phyloP scores from a whole-genome alignment of 768 basidiomycete species.

The Dentipellis sp. region DNA sequence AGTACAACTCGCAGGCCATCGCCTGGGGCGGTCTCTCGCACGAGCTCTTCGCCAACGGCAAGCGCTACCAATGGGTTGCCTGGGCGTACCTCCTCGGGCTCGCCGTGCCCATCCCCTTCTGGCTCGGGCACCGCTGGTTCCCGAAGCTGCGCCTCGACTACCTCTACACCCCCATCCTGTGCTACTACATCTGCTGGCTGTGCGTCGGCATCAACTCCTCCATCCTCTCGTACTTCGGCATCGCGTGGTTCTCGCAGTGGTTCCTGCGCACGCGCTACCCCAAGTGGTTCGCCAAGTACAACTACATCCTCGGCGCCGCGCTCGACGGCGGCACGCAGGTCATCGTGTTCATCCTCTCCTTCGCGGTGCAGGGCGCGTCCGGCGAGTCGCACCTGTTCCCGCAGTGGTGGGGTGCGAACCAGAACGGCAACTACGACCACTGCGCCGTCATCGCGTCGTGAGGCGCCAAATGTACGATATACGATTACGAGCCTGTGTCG shows the following conservation, averaged over 20 bases:
- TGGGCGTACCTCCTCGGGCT: constrained; percentile 40
- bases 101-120: constrained; percentile 44
- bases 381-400: constrained; percentile 42
- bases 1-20: constrained; percentile 42
- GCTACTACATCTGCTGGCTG: constrained; percentile 39
- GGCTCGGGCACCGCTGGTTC: constrained; percentile 34
- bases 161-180: constrained; percentile 38
- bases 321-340: constrained; percentile 36
- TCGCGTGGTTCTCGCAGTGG: constrained; percentile 40
- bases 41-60: constrained; percentile 12
- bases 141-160: constrained; percentile 38
- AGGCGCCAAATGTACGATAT: not conserved
- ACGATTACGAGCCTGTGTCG: not conserved
- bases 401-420: constrained; percentile 49
- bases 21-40: constrained; percentile 35
- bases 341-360: constrained; percentile 27
- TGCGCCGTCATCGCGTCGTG: constrained; percentile 4
- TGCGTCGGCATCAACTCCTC: constrained; percentile 43
- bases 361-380: constrained; percentile 36
- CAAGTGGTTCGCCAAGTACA: constrained; percentile 33
- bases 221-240: constrained; percentile 31
- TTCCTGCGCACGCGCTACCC: constrained; percentile 36
- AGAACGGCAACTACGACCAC: constrained; percentile 31
- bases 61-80: constrained; percentile 38
- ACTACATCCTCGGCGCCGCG: constrained; percentile 30